These are phyloP conservation scores for Stygiomarasmius scandens DNA, from an alignment of 1,284 basidiomycete species.

Conservation along the genomic window DNA sequence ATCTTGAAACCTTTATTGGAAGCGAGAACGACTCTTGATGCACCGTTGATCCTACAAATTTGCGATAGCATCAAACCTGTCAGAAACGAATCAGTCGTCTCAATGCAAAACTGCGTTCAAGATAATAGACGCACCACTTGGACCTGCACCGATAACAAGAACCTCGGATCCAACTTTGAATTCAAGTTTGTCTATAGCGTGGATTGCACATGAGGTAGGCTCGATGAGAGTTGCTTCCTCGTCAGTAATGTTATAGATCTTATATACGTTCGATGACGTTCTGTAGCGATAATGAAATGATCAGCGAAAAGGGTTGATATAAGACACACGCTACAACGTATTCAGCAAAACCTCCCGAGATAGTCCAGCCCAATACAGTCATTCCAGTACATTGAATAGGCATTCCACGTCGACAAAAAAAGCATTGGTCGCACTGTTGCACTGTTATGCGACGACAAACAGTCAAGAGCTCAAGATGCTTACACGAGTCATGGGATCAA, in stretches of 20 bases:
- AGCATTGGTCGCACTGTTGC: slow-evolving; percentile 77
- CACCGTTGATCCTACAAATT: slow-evolving; percentile 83
- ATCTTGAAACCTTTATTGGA: slow-evolving; percentile 89
- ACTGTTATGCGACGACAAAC: background rate
- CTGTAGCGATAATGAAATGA: slow-evolving; percentile 46
- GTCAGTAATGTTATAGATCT: slow-evolving; percentile 81
- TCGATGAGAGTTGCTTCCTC: slow-evolving; percentile 88
- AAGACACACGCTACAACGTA: slow-evolving; percentile 75
- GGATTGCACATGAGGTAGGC: slow-evolving; percentile 86
- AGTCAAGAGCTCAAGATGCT: slow-evolving; percentile 31
- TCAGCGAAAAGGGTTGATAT: background rate
- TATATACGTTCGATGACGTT: slow-evolving; percentile 74
- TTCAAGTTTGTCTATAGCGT: slow-evolving; percentile 83
- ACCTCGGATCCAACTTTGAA: slow-evolving; percentile 81
- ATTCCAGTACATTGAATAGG: slow-evolving; percentile 80
- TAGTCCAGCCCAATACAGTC: slow-evolving; percentile 72
- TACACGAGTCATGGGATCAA: slow-evolving; percentile 57
- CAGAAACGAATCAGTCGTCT: background rate
- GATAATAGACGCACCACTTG: slow-evolving; percentile 41
- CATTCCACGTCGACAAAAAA: slow-evolving; percentile 81
- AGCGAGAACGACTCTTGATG: slow-evolving; percentile 73
- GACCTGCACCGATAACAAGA: slow-evolving; percentile 78
- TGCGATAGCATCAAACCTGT: slow-evolving; percentile 85
- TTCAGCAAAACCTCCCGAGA: slow-evolving; percentile 83
- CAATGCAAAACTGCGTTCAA: background rate